Conservation (phyloP, 371 early-diverging fungal species). For the Coemansia sp. region DNA sequence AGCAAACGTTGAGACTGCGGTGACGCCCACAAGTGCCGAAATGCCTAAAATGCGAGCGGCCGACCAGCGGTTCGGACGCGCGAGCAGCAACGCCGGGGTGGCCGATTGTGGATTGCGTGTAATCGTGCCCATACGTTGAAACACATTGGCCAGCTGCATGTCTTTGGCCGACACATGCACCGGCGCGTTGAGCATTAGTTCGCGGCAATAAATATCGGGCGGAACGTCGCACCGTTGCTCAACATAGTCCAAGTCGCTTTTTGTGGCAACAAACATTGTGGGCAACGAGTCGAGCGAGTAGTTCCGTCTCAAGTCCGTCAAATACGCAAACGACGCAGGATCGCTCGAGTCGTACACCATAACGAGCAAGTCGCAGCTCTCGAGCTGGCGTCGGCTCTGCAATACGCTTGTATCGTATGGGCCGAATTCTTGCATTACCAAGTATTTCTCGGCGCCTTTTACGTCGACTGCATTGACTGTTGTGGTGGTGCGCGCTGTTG, state of each 20-base stretch:
- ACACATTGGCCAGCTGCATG: constrained; percentile 81
- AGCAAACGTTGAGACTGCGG: constrained; percentile 35
- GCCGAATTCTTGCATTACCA: constrained; percentile 93
- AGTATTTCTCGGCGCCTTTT: constrained; percentile 87
- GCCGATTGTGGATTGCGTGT: constrained; percentile 45
- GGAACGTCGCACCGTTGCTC: constrained; percentile 69
- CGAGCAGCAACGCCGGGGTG: constrained; percentile 34
- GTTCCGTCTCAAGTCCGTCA: constrained; percentile 77
- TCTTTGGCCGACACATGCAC: constrained; percentile 85
- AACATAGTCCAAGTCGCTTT: constrained; percentile 88
- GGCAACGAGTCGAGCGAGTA: constrained; percentile 83
- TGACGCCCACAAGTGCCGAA: constrained; percentile 41
- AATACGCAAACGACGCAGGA: constrained; percentile 87
- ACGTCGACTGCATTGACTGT: constrained; percentile 94
- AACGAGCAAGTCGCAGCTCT: constrained; percentile 85
- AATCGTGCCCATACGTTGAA: constrained; percentile 65
- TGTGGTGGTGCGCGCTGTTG: constrained; percentile 72
- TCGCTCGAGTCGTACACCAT: constrained; percentile 94
- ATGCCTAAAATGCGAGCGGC: constrained; percentile 30
- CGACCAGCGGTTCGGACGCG: constrained; percentile 38
- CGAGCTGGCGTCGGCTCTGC: constrained; percentile 59
- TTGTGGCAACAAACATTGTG: constrained; percentile 88
- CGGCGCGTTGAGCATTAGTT: constrained; percentile 79
- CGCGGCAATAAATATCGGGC: constrained; percentile 90
- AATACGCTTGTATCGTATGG: constrained; percentile 49